These are phyloP conservation scores for Dunaliella sp. DNA, from an alignment of 139 green algal genomes.

Conservation along the genomic window DNA sequence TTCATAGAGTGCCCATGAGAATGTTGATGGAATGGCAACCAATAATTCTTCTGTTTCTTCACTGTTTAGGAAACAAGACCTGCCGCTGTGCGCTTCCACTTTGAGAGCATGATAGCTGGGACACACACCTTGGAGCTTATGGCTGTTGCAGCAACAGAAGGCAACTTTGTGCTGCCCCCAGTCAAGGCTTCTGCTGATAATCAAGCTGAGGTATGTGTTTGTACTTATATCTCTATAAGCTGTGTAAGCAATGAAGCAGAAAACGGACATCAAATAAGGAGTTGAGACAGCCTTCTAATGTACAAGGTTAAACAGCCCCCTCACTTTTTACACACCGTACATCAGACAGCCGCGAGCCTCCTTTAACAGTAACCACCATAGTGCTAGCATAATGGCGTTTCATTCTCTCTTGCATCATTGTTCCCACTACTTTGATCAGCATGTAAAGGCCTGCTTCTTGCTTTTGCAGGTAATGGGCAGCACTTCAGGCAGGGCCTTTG, in stretches of 20 bases:
- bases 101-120: conserved; percentile 36
- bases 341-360: background rate
- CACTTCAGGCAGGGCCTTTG: conserved; percentile 14
- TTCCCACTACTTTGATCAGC: background rate
- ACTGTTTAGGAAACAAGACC: background rate
- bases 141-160: conserved; percentile 53
- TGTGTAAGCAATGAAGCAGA: no score
- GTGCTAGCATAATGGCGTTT: no score
- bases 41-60: background rate
- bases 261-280: no score
- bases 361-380: background rate
- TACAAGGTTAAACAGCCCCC: background rate
- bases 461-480: conserved; percentile 27
- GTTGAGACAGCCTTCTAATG: background rate
- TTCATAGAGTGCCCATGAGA: background rate
- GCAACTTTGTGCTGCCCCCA: conserved; percentile 53
- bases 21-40: no score
- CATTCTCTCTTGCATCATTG: background rate
- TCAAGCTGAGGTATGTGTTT: conserved; percentile 51
- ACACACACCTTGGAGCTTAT: conserved; percentile 41
- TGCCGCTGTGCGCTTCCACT: conserved; percentile 40
- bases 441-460: background rate
- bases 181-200: conserved; percentile 46
- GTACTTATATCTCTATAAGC: no score
- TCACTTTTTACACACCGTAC: background rate